Evolutionary conservation across 2,329 filamentous ascomycete species (phyloP).

Genomic region (Mycosphaerella arachidis): DNA sequence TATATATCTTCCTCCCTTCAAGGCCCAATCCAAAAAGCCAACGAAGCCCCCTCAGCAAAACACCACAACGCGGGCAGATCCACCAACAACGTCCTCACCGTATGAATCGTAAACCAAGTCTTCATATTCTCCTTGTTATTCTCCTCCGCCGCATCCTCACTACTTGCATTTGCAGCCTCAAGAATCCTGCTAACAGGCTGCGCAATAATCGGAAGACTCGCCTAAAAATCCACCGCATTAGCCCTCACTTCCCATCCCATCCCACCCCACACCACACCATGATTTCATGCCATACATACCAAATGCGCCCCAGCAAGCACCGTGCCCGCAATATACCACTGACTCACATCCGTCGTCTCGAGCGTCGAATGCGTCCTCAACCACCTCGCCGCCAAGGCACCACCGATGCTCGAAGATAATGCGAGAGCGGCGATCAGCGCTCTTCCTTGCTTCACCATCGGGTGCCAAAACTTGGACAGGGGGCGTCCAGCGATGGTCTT

Average conservation of each 20-base stretch:
- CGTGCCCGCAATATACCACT: conserved; percentile 28
- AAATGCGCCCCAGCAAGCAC: conserved; percentile 26
- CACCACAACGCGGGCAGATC: conserved; percentile 28
- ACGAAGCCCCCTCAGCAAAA: conserved; percentile 28
- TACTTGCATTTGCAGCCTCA: conserved; percentile 7
- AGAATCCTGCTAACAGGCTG: conserved; percentile 22
- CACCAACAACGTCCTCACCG: conserved; percentile 24
- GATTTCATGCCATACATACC: background rate
- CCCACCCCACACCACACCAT: background rate
- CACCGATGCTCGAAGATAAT: conserved; percentile 19
- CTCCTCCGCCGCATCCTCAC: conserved; percentile 17
- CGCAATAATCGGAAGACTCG: conserved; percentile 22
- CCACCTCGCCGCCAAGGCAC: conserved; percentile 23
- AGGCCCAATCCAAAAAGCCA: conserved; percentile 21
- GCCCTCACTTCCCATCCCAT: background rate
- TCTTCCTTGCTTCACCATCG: conserved; percentile 23
- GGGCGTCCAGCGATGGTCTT: conserved; percentile 23
- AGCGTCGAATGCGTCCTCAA: conserved; percentile 23
- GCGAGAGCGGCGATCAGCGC: conserved; percentile 18
- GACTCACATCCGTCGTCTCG: conserved; percentile 25
- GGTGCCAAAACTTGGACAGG: conserved; percentile 26
- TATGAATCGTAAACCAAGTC: conserved; percentile 27
- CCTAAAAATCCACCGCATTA: conserved; percentile 1
- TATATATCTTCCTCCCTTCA: background rate
- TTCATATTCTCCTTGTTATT: conserved; percentile 26